Conservation (phyloP, 2,329 filamentous ascomycete genomes). For the Neonectria coccinea region DNA sequence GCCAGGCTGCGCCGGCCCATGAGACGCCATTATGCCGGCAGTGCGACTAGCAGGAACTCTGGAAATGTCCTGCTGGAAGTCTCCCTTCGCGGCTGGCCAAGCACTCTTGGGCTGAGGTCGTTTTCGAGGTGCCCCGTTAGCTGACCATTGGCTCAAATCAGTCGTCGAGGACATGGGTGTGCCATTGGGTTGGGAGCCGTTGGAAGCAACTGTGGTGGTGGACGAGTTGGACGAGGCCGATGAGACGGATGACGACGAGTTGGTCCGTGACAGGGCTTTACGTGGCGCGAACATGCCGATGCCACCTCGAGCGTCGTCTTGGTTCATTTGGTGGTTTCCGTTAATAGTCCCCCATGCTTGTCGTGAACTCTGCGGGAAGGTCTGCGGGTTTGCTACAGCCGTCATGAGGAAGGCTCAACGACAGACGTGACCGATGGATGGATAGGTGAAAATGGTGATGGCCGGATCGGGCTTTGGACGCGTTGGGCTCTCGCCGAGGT, state of each 20-base stretch:
- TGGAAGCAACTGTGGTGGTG: slow-evolving; percentile 72
- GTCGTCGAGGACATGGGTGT: slow-evolving; percentile 60
- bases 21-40: slow-evolving; percentile 56
- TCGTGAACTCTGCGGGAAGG: slow-evolving; percentile 72
- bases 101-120: slow-evolving; percentile 62
- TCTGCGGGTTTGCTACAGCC: slow-evolving; percentile 74
- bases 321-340: slow-evolving; percentile 76
- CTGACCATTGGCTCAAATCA: slow-evolving; percentile 64
- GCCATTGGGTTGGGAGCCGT: slow-evolving; percentile 72
- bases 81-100: slow-evolving; percentile 63
- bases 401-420: slow-evolving; percentile 66
- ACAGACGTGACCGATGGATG: slow-evolving; percentile 38
- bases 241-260: slow-evolving; percentile 91
- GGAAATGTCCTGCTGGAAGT: slow-evolving; percentile 61
- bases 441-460: slow-evolving; percentile 36
- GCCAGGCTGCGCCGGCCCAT: slow-evolving; percentile 49
- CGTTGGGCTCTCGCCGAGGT: slow-evolving; percentile 39
- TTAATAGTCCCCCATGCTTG: slow-evolving; percentile 73
- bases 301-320: slow-evolving; percentile 81
- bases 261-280: slow-evolving; percentile 86
- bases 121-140: slow-evolving; percentile 62
- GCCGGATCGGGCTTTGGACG: slow-evolving; percentile 33
- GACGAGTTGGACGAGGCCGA: slow-evolving; percentile 78
- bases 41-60: slow-evolving; percentile 57
- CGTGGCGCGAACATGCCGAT: slow-evolving; percentile 83